Evolutionary conservation across 352 stramenopile genomes (phyloP).

Genomic region (Globisporangium nunn): DNA sequence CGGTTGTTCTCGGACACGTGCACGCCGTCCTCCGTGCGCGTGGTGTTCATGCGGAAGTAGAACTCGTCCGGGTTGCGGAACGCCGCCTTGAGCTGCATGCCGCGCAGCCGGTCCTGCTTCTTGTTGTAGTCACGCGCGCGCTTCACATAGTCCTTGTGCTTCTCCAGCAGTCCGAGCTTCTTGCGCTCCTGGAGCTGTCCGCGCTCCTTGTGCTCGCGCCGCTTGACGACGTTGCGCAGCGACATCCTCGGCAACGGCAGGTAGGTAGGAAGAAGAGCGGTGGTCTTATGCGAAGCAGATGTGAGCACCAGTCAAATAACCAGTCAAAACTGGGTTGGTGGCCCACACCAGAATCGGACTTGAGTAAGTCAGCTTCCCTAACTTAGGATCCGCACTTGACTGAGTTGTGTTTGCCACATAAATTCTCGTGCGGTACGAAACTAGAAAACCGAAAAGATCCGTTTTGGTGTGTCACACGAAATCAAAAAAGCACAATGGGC

Average conservation of each 20-base stretch:
- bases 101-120: constrained; percentile 89
- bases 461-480: no score
- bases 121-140: constrained; percentile 94
- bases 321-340: no score
- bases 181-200: constrained; percentile 88
- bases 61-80: constrained; percentile 99
- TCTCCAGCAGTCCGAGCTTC: constrained; percentile 95
- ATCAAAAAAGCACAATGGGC: not conserved
- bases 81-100: constrained; percentile 89
- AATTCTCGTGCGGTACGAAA: no score
- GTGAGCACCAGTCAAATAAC: not conserved
- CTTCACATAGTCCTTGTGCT: constrained; percentile 98
- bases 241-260: constrained; percentile 26
- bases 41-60: constrained; percentile 96
- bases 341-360: no score
- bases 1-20: constrained; percentile 79
- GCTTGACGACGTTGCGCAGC: constrained; percentile 98
- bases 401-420: no score
- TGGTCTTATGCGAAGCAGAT: not conserved
- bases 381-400: no score
- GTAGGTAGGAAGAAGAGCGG: not conserved
- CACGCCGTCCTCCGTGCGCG: constrained; percentile 66
- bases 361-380: no score
- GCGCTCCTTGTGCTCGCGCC: constrained; percentile 97
- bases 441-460: no score